Evolutionary conservation across 2,329 filamentous ascomycete genomes (phyloP).

Genomic region (Xylaria polymorpha): DNA sequence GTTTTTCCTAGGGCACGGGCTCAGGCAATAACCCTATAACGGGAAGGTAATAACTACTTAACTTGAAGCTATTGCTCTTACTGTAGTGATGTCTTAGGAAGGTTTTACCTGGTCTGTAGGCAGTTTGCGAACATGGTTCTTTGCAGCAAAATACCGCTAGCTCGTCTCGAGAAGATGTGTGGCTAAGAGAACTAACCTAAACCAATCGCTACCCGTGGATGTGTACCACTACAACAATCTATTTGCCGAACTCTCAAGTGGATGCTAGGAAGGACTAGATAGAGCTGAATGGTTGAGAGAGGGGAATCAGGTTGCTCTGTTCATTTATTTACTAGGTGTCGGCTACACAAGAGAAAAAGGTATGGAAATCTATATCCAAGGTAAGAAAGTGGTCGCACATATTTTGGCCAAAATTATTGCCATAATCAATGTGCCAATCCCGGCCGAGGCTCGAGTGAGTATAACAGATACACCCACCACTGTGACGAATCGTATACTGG

Average conservation of each 20-base stretch:
- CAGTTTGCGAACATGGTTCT: not conserved
- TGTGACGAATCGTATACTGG: constrained; percentile 25
- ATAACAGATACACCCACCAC: constrained; percentile 15
- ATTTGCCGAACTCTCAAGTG: not conserved
- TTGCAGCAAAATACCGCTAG: too few species aligned
- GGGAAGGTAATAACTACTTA: not conserved
- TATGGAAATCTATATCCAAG: constrained; percentile 8
- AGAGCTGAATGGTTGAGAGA: not conserved
- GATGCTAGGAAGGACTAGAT: not conserved
- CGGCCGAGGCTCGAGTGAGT: constrained; percentile 11
- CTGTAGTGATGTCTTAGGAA: not conserved
- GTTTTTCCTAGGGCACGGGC: not conserved
- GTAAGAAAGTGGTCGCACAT: not conserved
- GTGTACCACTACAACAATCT: not conserved
- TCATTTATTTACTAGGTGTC: not conserved
- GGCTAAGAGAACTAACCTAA: not conserved
- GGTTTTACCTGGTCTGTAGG: not conserved
- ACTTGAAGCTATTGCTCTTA: not conserved
- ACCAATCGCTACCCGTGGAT: not conserved
- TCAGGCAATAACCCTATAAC: not conserved
- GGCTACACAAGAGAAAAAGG: not conserved
- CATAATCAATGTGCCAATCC: constrained; percentile 20
- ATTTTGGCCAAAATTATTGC: constrained; percentile 16
- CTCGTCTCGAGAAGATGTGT: not conserved
- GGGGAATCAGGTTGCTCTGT: not conserved